phyloP scores from a whole-genome alignment of 768 basidiomycete genomes.

The Leucogyrophana mollusca region DNA sequence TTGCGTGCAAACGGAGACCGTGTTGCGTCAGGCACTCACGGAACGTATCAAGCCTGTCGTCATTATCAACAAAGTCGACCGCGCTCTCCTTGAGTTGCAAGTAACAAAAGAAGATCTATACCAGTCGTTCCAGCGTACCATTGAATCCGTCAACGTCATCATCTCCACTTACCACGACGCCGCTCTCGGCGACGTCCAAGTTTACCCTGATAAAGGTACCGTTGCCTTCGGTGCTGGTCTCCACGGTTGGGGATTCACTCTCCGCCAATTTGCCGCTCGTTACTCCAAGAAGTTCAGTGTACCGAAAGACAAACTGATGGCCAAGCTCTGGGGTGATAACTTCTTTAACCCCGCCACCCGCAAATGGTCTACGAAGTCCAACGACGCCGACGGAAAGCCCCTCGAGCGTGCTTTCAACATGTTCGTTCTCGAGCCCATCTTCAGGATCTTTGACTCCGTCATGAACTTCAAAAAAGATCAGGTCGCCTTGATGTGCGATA shows the following conservation, averaged over 20 bases:
- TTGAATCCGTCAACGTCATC: conserved; percentile 98
- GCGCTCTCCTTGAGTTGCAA: conserved; percentile 97
- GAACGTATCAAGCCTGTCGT: conserved; percentile 99
- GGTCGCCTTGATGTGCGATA: conserved; percentile 82
- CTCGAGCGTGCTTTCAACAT: conserved; percentile 98
- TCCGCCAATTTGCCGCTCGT: conserved; percentile 92
- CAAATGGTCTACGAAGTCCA: conserved; percentile 88
- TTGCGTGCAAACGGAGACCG: conserved; percentile 99
- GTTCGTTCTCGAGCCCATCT: conserved; percentile 99
- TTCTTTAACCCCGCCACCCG: conserved; percentile 96
- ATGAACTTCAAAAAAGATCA: conserved; percentile 99
- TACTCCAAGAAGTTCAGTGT: conserved; percentile 99
- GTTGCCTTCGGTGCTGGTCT: conserved; percentile 99
- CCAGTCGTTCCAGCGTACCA: conserved; percentile 96
- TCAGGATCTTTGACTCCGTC: conserved; percentile 95
- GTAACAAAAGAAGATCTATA: conserved; percentile 95
- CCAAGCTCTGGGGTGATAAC: conserved; percentile 98
- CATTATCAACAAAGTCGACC: conserved; percentile 99
- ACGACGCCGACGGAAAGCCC: conserved; percentile 79
- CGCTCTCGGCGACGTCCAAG: conserved; percentile 96
- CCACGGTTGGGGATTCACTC: conserved; percentile 99
- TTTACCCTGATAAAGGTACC: conserved; percentile 97
- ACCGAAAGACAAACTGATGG: conserved; percentile 98
- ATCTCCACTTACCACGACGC: conserved; percentile 95
- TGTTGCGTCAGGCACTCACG: conserved; percentile 92